These are phyloP conservation scores for Arctostaphylos glauca DNA, from an alignment of 148 eudicot genomes.

Conservation along the genomic window DNA sequence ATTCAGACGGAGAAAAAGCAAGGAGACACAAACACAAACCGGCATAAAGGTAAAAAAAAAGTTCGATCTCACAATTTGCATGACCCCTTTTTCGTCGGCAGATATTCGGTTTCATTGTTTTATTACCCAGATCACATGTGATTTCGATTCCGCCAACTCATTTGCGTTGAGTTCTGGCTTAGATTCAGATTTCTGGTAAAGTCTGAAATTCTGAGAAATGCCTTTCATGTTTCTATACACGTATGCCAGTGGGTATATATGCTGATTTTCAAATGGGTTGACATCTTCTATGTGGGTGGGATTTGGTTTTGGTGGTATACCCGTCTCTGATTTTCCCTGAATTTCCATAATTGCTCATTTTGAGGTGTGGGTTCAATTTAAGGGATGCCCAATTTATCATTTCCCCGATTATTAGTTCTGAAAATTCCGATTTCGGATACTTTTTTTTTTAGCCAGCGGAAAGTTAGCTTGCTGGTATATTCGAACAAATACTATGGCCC, in stretches of 20 bases:
- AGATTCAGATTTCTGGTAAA: constrained; percentile 19
- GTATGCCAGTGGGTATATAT: background rate
- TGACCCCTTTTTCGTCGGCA: background rate
- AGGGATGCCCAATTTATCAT: background rate
- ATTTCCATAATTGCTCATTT: background rate
- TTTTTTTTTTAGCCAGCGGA: background rate
- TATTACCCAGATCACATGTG: constrained; percentile 3
- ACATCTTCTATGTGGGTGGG: background rate
- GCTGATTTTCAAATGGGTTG: background rate
- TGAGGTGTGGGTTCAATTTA: background rate
- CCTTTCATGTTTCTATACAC: background rate
- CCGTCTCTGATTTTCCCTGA: background rate
- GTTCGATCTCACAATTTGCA: background rate
- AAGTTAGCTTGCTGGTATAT: background rate
- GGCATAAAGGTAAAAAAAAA: background rate
- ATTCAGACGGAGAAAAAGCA: constrained; percentile 15
- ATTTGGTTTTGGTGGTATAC: background rate
- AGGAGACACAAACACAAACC: constrained; percentile 26
- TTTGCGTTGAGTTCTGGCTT: constrained; percentile 1
- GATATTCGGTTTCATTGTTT: constrained; percentile 4
- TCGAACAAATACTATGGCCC: background rate
- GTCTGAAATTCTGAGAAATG: background rate
- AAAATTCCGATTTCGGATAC: background rate
- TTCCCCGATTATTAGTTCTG: background rate
- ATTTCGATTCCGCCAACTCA: background rate